Conservation (phyloP, 2,329 filamentous ascomycete species). For the Myrmaecium sp. region DNA sequence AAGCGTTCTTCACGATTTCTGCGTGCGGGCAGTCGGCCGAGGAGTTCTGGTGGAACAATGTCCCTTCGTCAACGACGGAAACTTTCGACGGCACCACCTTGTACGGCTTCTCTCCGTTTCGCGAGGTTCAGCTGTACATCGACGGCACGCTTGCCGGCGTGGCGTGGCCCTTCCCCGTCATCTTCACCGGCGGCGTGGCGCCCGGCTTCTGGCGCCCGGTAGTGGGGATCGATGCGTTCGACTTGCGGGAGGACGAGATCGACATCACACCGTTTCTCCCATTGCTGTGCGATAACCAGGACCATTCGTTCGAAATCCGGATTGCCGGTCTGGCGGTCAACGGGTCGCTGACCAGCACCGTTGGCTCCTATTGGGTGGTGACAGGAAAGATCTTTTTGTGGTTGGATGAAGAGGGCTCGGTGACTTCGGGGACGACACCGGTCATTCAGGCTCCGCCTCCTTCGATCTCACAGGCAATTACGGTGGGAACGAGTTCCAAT, state of each 20-base stretch:
- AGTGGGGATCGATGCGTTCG: constrained; percentile 63
- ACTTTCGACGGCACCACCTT: constrained; percentile 44
- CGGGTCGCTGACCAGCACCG: constrained; percentile 34
- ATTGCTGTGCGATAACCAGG: constrained; percentile 44
- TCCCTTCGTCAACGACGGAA: constrained; percentile 42
- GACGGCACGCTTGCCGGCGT: constrained; percentile 58
- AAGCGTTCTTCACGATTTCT: constrained; percentile 59
- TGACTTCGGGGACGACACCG: constrained; percentile 34
- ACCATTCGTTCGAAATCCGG: constrained; percentile 51
- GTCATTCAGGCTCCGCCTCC: constrained; percentile 24
- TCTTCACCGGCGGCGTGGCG: constrained; percentile 68
- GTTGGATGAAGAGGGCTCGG: constrained; percentile 35
- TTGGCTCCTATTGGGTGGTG: constrained; percentile 56
- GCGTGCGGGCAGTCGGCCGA: constrained; percentile 60
- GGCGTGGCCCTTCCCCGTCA: constrained; percentile 65
- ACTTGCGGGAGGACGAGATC: constrained; percentile 63
- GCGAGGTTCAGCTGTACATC: constrained; percentile 62
- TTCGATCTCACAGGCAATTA: constrained; percentile 33
- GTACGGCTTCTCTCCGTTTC: constrained; percentile 54
- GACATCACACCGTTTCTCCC: constrained; percentile 66
- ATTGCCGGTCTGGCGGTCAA: constrained; percentile 40
- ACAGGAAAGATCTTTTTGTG: constrained; percentile 72
- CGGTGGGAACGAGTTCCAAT: constrained; percentile 27
- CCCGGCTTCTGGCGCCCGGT: constrained; percentile 64
- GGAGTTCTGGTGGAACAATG: constrained; percentile 78